phyloP scores from a whole-genome alignment of 768 basidiomycete species.

The Sarcomyxa edulis region DNA sequence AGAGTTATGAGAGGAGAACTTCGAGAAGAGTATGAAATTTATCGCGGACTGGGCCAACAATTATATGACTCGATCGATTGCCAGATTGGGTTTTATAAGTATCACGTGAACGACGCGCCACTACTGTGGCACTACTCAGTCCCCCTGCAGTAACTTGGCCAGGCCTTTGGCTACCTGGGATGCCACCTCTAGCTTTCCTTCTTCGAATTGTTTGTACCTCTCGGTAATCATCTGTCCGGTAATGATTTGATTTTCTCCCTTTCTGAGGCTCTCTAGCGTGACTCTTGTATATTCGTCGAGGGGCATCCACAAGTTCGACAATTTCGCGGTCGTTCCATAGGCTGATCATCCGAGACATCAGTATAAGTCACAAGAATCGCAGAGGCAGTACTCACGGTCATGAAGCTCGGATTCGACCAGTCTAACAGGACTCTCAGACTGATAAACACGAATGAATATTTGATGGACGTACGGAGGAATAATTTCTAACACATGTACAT shows the following conservation, averaged over 20 bases:
- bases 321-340: slow-evolving; percentile 40
- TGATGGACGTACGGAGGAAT: slow-evolving; percentile 45
- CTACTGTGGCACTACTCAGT: no score
- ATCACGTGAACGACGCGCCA: no score
- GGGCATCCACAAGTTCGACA: slow-evolving; percentile 54
- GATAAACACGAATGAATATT: not conserved
- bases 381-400: slow-evolving; percentile 35
- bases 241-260: slow-evolving; percentile 25
- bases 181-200: slow-evolving; percentile 23
- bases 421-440: slow-evolving; percentile 19
- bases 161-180: no score
- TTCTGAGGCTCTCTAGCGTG: slow-evolving; percentile 30
- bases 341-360: slow-evolving; percentile 23
- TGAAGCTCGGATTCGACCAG: slow-evolving; percentile 61
- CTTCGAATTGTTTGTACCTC: slow-evolving; percentile 19
- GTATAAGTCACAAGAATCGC: not conserved
- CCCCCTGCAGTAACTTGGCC: slow-evolving; percentile 1
- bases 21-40: not conserved
- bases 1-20: slow-evolving; percentile 5
- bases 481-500: slow-evolving; percentile 51
- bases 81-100: no score
- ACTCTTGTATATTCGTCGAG: slow-evolving; percentile 38
- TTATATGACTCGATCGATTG: no score
- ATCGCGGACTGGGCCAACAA: slow-evolving; percentile 13
- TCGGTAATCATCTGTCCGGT: slow-evolving; percentile 16